Evolutionary conservation across 2,329 filamentous ascomycete species (phyloP).

Genomic region (Magnaporthales sp.): DNA sequence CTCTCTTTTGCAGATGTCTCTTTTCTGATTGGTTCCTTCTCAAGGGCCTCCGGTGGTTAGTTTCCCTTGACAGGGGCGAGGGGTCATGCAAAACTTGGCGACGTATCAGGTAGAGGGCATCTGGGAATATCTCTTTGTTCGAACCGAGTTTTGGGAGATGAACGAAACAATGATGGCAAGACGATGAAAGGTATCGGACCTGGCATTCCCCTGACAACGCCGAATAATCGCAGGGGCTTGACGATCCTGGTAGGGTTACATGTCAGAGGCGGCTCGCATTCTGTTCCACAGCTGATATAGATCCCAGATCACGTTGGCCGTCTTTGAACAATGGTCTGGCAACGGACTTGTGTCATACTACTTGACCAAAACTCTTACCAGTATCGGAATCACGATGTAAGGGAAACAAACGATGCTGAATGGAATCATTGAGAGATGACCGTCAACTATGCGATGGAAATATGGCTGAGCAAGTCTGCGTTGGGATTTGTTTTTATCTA

Average conservation of each 20-base stretch:
- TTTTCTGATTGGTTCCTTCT: slow-evolving; percentile 18
- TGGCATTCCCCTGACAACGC: neutral
- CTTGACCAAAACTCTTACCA: slow-evolving; percentile 1
- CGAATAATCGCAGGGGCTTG: neutral
- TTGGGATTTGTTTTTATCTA: slow-evolving; percentile 3
- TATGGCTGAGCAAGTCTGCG: neutral
- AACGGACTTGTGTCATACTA: slow-evolving; percentile 5
- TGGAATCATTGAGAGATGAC: neutral
- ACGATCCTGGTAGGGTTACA: neutral
- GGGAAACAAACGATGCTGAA: neutral
- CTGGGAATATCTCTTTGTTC: slow-evolving; percentile 1
- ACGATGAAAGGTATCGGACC: neutral
- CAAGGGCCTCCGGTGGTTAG: slow-evolving; percentile 37
- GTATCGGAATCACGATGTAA: neutral
- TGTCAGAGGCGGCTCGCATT: neutral
- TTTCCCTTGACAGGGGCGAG: slow-evolving; percentile 21
- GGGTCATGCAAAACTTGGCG: slow-evolving; percentile 13
- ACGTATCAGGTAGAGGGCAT: slow-evolving; percentile 2
- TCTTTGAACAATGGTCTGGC: slow-evolving; percentile 3
- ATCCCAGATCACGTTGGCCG: neutral
- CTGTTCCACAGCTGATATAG: neutral
- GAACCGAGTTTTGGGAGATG: slow-evolving; percentile 9
- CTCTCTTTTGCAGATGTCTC: slow-evolving; percentile 23
- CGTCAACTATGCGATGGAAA: slow-evolving; percentile 1
- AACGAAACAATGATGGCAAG: slow-evolving; percentile 5